Conservation (phyloP, 2,329 filamentous ascomycete genomes). For the Clonostachys chloroleuca region DNA sequence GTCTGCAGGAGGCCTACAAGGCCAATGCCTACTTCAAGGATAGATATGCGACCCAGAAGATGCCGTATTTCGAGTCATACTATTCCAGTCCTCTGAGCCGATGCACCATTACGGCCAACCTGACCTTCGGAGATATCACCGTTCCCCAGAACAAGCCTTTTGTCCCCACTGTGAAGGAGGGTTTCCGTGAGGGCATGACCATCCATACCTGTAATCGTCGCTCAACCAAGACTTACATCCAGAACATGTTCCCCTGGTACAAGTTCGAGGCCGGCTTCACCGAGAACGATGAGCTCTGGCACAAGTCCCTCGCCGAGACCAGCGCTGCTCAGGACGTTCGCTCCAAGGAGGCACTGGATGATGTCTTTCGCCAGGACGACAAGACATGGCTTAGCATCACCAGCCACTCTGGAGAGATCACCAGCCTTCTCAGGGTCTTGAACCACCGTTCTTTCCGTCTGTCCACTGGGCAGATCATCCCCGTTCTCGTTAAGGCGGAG, state of each 20-base stretch:
- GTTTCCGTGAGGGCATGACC: slow-evolving; percentile 61
- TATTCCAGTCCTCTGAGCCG: slow-evolving; percentile 61
- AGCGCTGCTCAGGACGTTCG: slow-evolving; percentile 41
- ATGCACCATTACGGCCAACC: slow-evolving; percentile 57
- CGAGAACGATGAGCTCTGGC: slow-evolving; percentile 47
- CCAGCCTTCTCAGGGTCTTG: slow-evolving; percentile 45
- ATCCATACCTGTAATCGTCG: slow-evolving; percentile 67
- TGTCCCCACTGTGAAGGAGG: slow-evolving; percentile 57
- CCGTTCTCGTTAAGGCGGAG: slow-evolving; percentile 60
- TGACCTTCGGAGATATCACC: slow-evolving; percentile 52
- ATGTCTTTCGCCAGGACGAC: slow-evolving; percentile 48
- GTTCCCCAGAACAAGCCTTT: slow-evolving; percentile 48
- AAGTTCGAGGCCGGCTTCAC: slow-evolving; percentile 56
- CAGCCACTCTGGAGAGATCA: slow-evolving; percentile 55
- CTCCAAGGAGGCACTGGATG: slow-evolving; percentile 46
- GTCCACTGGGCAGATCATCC: slow-evolving; percentile 64
- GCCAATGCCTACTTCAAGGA: slow-evolving; percentile 56
- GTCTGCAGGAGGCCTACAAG: slow-evolving; percentile 50
- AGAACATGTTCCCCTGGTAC: slow-evolving; percentile 44
- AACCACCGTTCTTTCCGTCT: slow-evolving; percentile 58
- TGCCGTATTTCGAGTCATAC: slow-evolving; percentile 59
- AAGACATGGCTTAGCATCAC: slow-evolving; percentile 55
- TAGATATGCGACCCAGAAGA: slow-evolving; percentile 44
- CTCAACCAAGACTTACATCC: slow-evolving; percentile 48
- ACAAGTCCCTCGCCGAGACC: slow-evolving; percentile 33